A percentile compares a stretch with the other conserved stretches of the same genome.
Evolutionary conservation across 2,329 filamentous ascomycete species (phyloP).

Genomic region (Fusarium sp.): DNA sequence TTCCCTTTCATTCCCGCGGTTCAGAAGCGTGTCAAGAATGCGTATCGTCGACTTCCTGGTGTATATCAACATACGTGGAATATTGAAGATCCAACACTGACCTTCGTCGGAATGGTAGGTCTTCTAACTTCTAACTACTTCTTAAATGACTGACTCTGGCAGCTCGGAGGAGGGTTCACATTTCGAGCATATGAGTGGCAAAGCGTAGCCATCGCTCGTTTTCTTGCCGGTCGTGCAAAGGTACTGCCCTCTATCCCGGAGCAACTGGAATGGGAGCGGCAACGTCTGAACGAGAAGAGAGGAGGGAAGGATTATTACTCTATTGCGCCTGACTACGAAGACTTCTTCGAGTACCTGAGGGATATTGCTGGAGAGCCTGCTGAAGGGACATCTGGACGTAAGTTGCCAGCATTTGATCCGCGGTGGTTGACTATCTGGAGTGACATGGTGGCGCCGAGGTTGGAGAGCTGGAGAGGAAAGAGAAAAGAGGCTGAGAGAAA

Average conservation of each 20-base stretch:
- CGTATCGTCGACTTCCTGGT: slow-evolving; percentile 11
- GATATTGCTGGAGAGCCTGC: slow-evolving; percentile 23
- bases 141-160: not conserved
- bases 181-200: slow-evolving; percentile 38
- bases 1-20: slow-evolving; percentile 14
- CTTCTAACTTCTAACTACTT: accelerated
- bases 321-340: slow-evolving; percentile 25
- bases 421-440: slow-evolving; percentile 31
- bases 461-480: slow-evolving; percentile 27
- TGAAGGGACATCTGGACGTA: slow-evolving; percentile 11
- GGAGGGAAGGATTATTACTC: slow-evolving; percentile 36
- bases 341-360: slow-evolving; percentile 27
- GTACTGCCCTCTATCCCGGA: slow-evolving; percentile 3
- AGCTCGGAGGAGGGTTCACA: slow-evolving; percentile 33
- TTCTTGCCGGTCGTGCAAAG: slow-evolving; percentile 10
- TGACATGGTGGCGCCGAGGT: slow-evolving; percentile 13
- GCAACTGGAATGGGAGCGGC: slow-evolving; percentile 34
- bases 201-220: slow-evolving; percentile 25
- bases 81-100: slow-evolving; percentile 24
- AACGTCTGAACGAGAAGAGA: slow-evolving; percentile 19
- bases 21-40: slow-evolving; percentile 8
- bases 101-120: slow-evolving; percentile 23
- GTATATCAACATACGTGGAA: slow-evolving; percentile 33
- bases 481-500: slow-evolving; percentile 22
- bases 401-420: slow-evolving; percentile 17